Conservation (phyloP, 2,329 filamentous ascomycete species). For the Talaromyces verruculosus region DNA sequence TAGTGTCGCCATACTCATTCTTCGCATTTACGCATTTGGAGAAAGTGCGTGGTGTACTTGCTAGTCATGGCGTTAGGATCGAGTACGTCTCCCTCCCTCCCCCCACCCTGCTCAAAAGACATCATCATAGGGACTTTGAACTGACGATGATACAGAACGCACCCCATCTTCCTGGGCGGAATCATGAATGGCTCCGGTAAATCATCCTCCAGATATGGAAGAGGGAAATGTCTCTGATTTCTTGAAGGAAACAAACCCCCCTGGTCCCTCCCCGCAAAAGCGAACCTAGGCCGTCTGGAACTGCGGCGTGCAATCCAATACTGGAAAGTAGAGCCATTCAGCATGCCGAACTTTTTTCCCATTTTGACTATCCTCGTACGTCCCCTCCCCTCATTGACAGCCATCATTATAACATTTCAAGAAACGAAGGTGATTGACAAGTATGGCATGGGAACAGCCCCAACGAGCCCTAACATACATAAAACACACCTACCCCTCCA, state of each 20-base stretch:
- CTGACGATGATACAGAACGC: conserved; percentile 51
- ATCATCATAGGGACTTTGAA: background rate
- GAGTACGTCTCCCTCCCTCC: conserved; percentile 54
- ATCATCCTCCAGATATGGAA: no score
- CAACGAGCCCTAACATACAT: conserved; percentile 67
- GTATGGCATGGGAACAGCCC: conserved; percentile 43
- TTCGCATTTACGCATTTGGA: conserved; percentile 59
- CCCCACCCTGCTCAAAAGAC: no score
- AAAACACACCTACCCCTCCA: conserved; percentile 56
- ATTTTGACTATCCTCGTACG: conserved; percentile 56
- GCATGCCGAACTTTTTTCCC: conserved; percentile 53
- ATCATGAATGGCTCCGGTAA: conserved; percentile 61
- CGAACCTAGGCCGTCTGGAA: conserved; percentile 56
- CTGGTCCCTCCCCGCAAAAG: conserved; percentile 69
- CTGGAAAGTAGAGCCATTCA: conserved; percentile 48
- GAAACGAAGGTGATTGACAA: background rate
- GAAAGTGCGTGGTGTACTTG: conserved; percentile 56
- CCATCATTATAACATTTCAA: background rate
- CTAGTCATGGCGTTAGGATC: conserved; percentile 60
- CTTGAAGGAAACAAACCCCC: conserved; percentile 70
- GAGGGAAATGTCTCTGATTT: no score
- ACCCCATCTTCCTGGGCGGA: conserved; percentile 70
- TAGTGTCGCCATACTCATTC: conserved; percentile 64
- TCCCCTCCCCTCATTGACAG: conserved; percentile 19
- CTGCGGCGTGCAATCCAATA: conserved; percentile 51